These are phyloP conservation scores for Centaurea solstitialis DNA, from an alignment of 129 eudicot species.

Conservation along the genomic window DNA sequence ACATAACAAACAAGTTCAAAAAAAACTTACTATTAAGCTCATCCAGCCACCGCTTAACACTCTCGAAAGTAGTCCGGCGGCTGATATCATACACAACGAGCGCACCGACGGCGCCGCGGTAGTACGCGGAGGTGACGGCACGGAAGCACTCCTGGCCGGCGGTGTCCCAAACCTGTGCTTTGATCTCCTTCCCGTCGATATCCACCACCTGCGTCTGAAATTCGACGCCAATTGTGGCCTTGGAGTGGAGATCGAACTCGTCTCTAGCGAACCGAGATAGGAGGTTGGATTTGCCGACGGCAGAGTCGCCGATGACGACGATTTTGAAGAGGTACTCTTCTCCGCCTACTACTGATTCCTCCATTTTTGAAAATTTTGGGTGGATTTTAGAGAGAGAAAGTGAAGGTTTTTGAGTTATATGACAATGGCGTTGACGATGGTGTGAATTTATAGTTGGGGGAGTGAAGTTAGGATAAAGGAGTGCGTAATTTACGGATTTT, in stretches of 20 bases:
- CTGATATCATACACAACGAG: constrained; percentile 85
- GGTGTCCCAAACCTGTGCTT: constrained; percentile 97
- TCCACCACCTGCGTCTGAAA: constrained; percentile 88
- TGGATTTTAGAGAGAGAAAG: not conserved
- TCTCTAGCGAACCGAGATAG: constrained; percentile 73
- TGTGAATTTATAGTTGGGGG: constrained; percentile 15
- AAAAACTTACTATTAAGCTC: constrained; percentile 71
- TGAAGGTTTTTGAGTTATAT: too few relatives aligned
- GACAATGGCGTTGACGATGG: constrained; percentile 21
- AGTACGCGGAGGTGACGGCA: constrained; percentile 96
- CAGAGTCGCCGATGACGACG: constrained; percentile 92
- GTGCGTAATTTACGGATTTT: constrained; percentile 47
- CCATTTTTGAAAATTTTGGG: constrained; percentile 22
- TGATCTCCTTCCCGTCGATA: constrained; percentile 80
- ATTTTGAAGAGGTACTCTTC: constrained; percentile 94
- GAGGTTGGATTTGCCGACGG: constrained; percentile 79
- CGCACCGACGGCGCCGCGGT: constrained; percentile 96
- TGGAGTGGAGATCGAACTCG: constrained; percentile 82
- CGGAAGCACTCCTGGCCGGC: constrained; percentile 97
- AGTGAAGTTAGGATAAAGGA: constrained; percentile 27
- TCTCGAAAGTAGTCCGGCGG: constrained; percentile 71
- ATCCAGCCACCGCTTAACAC: constrained; percentile 79
- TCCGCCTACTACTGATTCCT: constrained; percentile 50
- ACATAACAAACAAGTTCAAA: not conserved
- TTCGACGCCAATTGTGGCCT: constrained; percentile 96